phyloP scores from a whole-genome alignment of 495 filamentous ascomycete species.

The Viridothelium virens region DNA sequence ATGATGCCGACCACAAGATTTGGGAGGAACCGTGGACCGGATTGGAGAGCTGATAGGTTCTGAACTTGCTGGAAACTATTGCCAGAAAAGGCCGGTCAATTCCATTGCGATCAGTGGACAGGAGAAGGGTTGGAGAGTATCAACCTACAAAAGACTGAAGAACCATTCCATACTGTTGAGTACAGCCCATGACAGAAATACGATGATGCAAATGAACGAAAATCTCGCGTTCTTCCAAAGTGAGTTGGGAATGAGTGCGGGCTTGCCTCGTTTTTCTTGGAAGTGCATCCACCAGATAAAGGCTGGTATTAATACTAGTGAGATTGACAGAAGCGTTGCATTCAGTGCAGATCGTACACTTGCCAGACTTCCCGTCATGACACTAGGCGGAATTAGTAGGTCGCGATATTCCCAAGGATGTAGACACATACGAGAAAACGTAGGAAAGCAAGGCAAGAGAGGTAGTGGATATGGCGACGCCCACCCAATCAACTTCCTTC shows the following conservation, averaged over 20 bases:
- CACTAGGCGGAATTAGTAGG: conserved; percentile 9
- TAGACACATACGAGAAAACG: conserved; percentile 23
- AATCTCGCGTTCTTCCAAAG: conserved; percentile 48
- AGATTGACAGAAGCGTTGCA: conserved; percentile 38
- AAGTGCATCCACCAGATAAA: conserved; percentile 45
- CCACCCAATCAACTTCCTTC: conserved; percentile 47
- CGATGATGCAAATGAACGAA: conserved; percentile 44
- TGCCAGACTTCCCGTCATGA: conserved; percentile 34
- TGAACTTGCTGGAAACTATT: conserved; percentile 25
- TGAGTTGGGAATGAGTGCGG: conserved; percentile 49
- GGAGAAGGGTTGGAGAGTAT: not conserved
- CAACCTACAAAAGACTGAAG: conserved; percentile 36
- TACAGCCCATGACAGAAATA: conserved; percentile 43
- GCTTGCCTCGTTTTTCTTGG: conserved; percentile 36
- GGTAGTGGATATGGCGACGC: conserved; percentile 37
- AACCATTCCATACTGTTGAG: conserved; percentile 47
- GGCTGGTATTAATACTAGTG: conserved; percentile 35
- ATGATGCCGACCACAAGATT: conserved; percentile 18
- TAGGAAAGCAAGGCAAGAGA: conserved; percentile 31
- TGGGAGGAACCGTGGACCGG: conserved; percentile 26
- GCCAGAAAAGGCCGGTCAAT: too few species aligned
- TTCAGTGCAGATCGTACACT: conserved; percentile 36
- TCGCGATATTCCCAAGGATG: not conserved
- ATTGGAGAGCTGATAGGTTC: conserved; percentile 13
- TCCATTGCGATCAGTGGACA: too few species aligned